phyloP scores from a whole-genome alignment of 768 basidiomycete species.

The Boletus sensibilis region DNA sequence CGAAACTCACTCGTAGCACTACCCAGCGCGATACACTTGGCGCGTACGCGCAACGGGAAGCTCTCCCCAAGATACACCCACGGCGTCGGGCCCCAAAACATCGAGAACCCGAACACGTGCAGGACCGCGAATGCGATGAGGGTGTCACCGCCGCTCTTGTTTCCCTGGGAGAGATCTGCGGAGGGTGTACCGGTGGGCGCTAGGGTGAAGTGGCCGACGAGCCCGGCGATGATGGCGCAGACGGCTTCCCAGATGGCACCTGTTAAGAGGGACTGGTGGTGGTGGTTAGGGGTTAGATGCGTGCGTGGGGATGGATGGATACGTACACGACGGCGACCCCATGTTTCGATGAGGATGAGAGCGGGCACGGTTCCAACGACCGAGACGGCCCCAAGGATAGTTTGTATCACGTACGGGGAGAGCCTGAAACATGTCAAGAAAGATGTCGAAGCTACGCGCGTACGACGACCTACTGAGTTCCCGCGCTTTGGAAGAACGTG shows the following conservation, averaged over 20 bases:
- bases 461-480: conserved; percentile 48
- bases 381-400: conserved; percentile 70
- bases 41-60: conserved; percentile 75
- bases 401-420: conserved; percentile 68
- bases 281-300: not conserved
- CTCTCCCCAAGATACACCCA: conserved; percentile 80
- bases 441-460: too few species aligned
- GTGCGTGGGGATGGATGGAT: conserved; percentile 22
- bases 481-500: conserved; percentile 48
- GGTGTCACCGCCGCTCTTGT: conserved; percentile 49
- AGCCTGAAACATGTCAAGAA: conserved; percentile 35
- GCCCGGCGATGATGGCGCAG: conserved; percentile 63
- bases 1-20: conserved; percentile 47
- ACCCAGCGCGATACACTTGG: conserved; percentile 73
- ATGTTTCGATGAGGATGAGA: conserved; percentile 62
- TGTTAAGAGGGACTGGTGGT: not conserved
- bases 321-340: conserved; percentile 66
- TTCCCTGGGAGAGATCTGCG: conserved; percentile 47
- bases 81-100: conserved; percentile 77
- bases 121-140: conserved; percentile 74
- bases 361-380: conserved; percentile 73
- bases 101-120: conserved; percentile 66
- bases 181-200: conserved; percentile 50
- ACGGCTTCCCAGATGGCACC: conserved; percentile 59
- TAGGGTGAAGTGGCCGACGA: conserved; percentile 69